Conservation (phyloP, 495 filamentous ascomycete genomes). For the Massariosphaeria phaeospora region DNA sequence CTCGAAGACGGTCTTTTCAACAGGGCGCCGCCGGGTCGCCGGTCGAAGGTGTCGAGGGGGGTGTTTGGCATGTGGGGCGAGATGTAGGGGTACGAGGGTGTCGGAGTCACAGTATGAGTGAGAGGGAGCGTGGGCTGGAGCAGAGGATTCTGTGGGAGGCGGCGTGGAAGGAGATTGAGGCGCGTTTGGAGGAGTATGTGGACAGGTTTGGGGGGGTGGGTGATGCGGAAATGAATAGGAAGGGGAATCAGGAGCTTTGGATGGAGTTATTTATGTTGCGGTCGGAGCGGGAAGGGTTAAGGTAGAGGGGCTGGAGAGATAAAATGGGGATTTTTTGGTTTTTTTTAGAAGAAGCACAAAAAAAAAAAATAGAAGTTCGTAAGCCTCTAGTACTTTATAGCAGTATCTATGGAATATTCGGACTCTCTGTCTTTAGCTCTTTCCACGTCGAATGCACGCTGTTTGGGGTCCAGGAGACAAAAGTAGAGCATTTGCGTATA, state of each 20-base stretch:
- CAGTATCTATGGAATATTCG: too few relatives aligned
- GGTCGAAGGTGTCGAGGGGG: too few relatives aligned
- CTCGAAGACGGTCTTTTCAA: not conserved
- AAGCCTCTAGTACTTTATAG: too few relatives aligned
- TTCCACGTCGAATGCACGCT: too few relatives aligned
- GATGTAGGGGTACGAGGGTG: too few relatives aligned
- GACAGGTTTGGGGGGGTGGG: conserved; percentile 1
- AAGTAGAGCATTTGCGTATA: not conserved
- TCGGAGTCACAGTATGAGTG: too few relatives aligned
- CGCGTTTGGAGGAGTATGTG: conserved; percentile 11
- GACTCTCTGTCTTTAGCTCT: too few relatives aligned
- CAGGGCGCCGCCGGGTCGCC: not conserved
- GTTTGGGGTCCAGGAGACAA: not conserved
- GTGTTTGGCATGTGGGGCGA: too few relatives aligned
- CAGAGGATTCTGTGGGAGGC: conserved; percentile 11
- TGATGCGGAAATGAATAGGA: not conserved
- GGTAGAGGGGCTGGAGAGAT: not conserved
- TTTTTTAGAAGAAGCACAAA: too few relatives aligned
- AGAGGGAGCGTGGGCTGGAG: not conserved
- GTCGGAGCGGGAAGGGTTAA: not conserved
- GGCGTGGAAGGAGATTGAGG: conserved; percentile 14
- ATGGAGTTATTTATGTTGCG: not conserved
- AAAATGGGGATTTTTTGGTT: not conserved
- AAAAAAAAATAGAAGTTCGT: not conserved
- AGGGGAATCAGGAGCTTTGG: not conserved